These are phyloP conservation scores for Pseudogymnoascus sp. DNA, from an alignment of 2,329 filamentous ascomycete species.

Conservation along the genomic window DNA sequence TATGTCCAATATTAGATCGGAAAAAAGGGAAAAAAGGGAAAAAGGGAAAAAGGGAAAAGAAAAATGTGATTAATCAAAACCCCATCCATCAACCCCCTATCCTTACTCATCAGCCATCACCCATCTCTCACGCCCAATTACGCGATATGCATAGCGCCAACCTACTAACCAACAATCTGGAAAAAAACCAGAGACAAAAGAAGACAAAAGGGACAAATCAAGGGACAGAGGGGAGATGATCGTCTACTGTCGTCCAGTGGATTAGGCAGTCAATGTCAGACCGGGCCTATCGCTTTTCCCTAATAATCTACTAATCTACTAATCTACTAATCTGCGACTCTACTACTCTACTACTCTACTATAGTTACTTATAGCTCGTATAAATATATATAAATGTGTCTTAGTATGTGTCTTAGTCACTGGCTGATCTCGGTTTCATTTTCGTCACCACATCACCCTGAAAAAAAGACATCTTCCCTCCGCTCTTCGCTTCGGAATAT, in stretches of 20 bases:
- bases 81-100: not conserved
- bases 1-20: not conserved
- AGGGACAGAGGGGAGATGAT: not conserved
- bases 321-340: too few species aligned
- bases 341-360: too few species aligned
- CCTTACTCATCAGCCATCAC: too few species aligned
- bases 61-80: conserved; percentile 4
- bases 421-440: not conserved
- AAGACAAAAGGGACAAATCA: not conserved
- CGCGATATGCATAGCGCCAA: not conserved
- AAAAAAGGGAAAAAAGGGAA: not conserved
- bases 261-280: not conserved
- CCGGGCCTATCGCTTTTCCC: not conserved
- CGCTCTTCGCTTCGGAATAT: not conserved
- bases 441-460: not conserved
- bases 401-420: not conserved
- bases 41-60: not conserved
- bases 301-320: too few species aligned
- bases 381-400: not conserved
- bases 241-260: not conserved
- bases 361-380: not conserved
- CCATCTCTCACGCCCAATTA: not conserved
- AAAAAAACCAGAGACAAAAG: not conserved
- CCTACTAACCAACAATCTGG: not conserved
- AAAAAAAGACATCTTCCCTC: not conserved